Percentiles rank a stretch among this genome's conserved stretches.
Conservation (phyloP, 2,329 filamentous ascomycete genomes). For the Phialophora verrucosa region DNA sequence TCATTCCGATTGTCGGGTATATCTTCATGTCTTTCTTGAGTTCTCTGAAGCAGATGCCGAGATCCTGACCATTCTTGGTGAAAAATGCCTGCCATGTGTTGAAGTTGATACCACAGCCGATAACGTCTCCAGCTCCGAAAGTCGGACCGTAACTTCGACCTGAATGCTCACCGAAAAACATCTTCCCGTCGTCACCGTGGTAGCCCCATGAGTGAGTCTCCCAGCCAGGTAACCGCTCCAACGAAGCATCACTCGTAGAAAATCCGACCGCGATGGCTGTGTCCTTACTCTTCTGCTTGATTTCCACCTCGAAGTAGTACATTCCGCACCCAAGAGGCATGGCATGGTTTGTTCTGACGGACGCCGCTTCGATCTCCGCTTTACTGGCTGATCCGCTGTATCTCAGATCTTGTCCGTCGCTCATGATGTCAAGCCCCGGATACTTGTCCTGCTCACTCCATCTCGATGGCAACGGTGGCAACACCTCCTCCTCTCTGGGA, state of each 20-base stretch:
- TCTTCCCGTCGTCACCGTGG: slow-evolving; percentile 69
- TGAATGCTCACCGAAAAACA: slow-evolving; percentile 64
- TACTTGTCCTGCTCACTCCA: slow-evolving; percentile 85
- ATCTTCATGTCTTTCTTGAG: slow-evolving; percentile 49
- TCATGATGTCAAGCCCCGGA: slow-evolving; percentile 72
- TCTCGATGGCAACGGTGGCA: slow-evolving; percentile 74
- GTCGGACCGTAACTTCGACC: slow-evolving; percentile 65
- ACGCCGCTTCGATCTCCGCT: slow-evolving; percentile 75
- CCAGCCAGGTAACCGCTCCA: slow-evolving; percentile 69
- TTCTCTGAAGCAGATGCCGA: slow-evolving; percentile 63
- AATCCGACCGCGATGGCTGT: slow-evolving; percentile 65
- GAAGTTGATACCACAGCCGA: slow-evolving; percentile 71
- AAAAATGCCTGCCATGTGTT: slow-evolving; percentile 66
- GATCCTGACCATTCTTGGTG: slow-evolving; percentile 63
- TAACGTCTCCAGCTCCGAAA: slow-evolving; percentile 64
- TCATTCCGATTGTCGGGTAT: slow-evolving; percentile 68
- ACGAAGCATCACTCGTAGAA: slow-evolving; percentile 62
- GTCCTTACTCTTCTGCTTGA: slow-evolving; percentile 70
- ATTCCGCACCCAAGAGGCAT: slow-evolving; percentile 91
- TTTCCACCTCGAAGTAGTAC: slow-evolving; percentile 85
- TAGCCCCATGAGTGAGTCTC: slow-evolving; percentile 70
- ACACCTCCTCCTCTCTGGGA: slow-evolving; percentile 63
- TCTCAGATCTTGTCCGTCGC: slow-evolving; percentile 74
- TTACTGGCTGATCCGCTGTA: slow-evolving; percentile 64
- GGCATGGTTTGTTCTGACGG: slow-evolving; percentile 79